phyloP scores from a whole-genome alignment of 371 early-diverging fungal species.

The Saksenaea oblongispora region DNA sequence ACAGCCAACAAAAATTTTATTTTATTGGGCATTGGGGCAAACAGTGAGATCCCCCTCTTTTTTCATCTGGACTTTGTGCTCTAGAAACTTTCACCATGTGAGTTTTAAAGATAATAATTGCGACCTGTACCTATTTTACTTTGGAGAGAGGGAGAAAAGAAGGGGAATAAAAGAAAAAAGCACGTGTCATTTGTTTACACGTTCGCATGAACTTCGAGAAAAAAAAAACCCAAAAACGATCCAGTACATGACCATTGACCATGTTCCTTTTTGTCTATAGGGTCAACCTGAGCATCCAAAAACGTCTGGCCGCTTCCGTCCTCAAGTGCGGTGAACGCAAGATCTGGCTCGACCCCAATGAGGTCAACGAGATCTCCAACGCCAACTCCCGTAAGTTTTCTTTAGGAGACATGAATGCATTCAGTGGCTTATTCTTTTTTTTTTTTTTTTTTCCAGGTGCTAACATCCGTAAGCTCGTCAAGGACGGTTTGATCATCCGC shows the following conservation, averaged over 20 bases:
- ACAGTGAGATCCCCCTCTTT: constrained; percentile 7
- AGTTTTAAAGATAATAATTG: background rate
- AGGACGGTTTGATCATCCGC: constrained; percentile 97
- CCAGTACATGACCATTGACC: background rate
- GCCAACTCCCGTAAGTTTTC: constrained; percentile 93
- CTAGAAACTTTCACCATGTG: constrained; percentile 5
- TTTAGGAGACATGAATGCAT: background rate
- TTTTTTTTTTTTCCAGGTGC: constrained; percentile 64
- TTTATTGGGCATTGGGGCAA: constrained; percentile 4
- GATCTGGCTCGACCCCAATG: constrained; percentile 99
- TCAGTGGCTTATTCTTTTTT: background rate
- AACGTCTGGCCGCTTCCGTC: constrained; percentile 98
- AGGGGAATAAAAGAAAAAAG: background rate
- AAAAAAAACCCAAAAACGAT: background rate
- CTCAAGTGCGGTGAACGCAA: constrained; percentile 99
- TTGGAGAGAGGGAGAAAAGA: background rate
- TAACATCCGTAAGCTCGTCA: constrained; percentile 96
- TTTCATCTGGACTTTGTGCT: constrained; percentile 6
- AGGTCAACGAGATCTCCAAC: constrained; percentile 92
- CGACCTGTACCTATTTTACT: background rate
- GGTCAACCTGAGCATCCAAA: constrained; percentile 87
- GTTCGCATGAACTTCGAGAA: background rate
- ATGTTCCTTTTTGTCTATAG: constrained; percentile 35
- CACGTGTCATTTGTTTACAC: background rate
- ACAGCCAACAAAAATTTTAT: background rate